Evolutionary conservation across 75 land plant genomes (phyloP).

Genomic region (Selaginella moellendorffii): DNA sequence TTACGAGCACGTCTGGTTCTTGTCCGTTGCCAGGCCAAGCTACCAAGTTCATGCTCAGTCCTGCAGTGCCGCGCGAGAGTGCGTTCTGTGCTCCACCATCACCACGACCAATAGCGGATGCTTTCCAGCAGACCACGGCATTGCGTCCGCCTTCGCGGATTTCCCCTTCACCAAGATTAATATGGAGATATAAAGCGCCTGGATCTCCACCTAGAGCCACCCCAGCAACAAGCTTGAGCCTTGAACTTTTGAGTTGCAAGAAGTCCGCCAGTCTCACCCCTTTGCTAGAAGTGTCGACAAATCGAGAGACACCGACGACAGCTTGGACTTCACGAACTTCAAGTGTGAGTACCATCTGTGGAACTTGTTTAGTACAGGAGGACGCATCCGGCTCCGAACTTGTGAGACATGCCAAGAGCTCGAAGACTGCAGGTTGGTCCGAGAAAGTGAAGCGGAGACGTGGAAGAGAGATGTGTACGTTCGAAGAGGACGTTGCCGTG

Average conservation of each 20-base stretch:
- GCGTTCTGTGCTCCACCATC: slow-evolving; percentile 84
- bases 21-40: slow-evolving; percentile 15
- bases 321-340: too few species aligned
- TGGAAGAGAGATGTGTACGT: not conserved
- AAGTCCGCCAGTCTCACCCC: too few species aligned
- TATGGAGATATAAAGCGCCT: slow-evolving; percentile 38
- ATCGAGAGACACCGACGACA: too few species aligned
- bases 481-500: not conserved
- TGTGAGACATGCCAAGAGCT: too few species aligned
- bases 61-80: slow-evolving; percentile 52
- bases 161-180: slow-evolving; percentile 60
- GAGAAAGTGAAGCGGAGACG: too few species aligned
- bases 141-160: slow-evolving; percentile 35
- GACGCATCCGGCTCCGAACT: too few species aligned
- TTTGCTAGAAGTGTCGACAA: too few species aligned
- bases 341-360: too few species aligned
- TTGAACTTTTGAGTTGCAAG: slow-evolving; percentile 30
- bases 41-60: slow-evolving; percentile 27
- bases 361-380: too few species aligned
- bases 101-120: slow-evolving; percentile 51
- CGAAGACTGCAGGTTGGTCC: too few species aligned
- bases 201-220: slow-evolving; percentile 46
- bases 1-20: slow-evolving; percentile 23
- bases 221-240: slow-evolving; percentile 41
- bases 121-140: slow-evolving; percentile 63